Conservation (phyloP, 2,329 filamentous ascomycete genomes). For the Diaporthe helianthi region DNA sequence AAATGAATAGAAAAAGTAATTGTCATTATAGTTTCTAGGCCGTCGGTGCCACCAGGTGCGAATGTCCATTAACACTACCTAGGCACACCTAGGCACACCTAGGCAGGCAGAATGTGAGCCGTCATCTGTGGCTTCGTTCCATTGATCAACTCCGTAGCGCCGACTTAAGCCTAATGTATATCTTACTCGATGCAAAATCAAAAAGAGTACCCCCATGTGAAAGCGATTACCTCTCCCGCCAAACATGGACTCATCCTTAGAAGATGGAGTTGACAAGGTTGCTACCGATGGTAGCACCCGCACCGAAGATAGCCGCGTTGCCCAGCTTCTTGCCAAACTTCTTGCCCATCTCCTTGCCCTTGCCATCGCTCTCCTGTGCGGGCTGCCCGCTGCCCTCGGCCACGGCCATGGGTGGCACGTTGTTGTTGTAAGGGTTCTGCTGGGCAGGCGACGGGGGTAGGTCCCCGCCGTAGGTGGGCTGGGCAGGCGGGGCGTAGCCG, state of each 20-base stretch:
- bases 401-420: constrained; percentile 78
- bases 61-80: neutral
- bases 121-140: neutral
- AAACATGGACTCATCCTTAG: constrained; percentile 50
- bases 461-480: constrained; percentile 50
- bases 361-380: constrained; percentile 57
- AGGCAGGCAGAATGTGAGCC: neutral
- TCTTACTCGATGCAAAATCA: neutral
- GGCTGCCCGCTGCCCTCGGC: constrained; percentile 57
- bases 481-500: constrained; percentile 37
- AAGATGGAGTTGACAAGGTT: constrained; percentile 94
- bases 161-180: neutral
- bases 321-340: constrained; percentile 97
- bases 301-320: constrained; percentile 84
- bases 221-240: neutral
- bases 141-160: constrained; percentile 19
- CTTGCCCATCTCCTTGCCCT: constrained; percentile 80
- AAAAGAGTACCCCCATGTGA: neutral
- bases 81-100: no score
- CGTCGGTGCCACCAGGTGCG: neutral
- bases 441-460: constrained; percentile 53
- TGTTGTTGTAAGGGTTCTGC: constrained; percentile 70
- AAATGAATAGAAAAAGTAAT: neutral
- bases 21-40: constrained; percentile 22
- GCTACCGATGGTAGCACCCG: constrained; percentile 87